Percentiles rank a stretch among this genome's conserved stretches.
Conservation (phyloP, 805 yeast species). For the Ogataea methanolica region DNA sequence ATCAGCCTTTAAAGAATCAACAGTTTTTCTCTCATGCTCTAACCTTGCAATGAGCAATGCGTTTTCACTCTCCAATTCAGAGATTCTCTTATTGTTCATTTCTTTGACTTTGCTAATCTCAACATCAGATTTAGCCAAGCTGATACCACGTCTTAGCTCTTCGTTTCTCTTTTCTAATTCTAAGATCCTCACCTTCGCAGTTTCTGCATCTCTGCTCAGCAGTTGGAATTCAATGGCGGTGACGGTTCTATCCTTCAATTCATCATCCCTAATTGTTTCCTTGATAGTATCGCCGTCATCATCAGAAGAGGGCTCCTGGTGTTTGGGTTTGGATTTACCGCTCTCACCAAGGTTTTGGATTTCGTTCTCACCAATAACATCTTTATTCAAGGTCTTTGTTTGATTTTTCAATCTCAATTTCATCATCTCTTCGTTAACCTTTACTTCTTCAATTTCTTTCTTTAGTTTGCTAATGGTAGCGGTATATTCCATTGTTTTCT, state of each 20-base stretch:
- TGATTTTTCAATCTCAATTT: conserved; percentile 51
- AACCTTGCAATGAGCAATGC: conserved; percentile 54
- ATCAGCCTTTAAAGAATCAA: conserved; percentile 20
- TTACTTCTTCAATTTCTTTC: conserved; percentile 57
- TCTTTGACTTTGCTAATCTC: conserved; percentile 41
- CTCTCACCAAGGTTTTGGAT: not conserved
- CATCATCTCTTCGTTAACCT: conserved; percentile 60
- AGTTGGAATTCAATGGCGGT: conserved; percentile 54
- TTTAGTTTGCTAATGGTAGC: conserved; percentile 48
- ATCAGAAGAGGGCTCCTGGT: conserved; percentile 3
- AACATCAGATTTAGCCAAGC: conserved; percentile 43
- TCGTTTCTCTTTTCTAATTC: conserved; percentile 78
- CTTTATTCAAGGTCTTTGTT: conserved; percentile 36
- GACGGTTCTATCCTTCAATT: conserved; percentile 27
- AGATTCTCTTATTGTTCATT: conserved; percentile 40
- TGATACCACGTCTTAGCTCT: conserved; percentile 61
- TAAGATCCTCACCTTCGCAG: conserved; percentile 58
- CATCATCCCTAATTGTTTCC: conserved; percentile 11
- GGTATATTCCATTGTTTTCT: conserved; percentile 48
- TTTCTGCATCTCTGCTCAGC: conserved; percentile 70
- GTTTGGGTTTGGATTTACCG: too few relatives aligned
- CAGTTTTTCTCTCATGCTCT: conserved; percentile 41
- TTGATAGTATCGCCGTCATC: conserved; percentile 15
- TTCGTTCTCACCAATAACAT: conserved; percentile 23
- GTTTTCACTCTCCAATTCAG: conserved; percentile 66